Evolutionary conservation across 2,329 filamentous ascomycete genomes (phyloP).

Genomic region (Leptographium procerum): DNA sequence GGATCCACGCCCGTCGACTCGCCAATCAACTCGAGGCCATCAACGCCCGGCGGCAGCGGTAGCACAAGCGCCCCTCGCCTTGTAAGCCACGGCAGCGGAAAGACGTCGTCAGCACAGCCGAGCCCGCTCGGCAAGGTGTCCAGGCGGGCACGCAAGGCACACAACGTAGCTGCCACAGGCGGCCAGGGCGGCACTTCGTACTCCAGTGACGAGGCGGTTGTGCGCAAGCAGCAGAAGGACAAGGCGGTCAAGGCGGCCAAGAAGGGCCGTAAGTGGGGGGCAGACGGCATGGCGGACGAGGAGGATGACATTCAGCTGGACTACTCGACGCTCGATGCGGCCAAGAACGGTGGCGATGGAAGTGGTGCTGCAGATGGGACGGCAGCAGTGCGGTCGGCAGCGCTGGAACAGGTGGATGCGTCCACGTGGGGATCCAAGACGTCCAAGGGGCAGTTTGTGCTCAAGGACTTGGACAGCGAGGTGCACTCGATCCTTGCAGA

Average conservation of each 20-base stretch:
- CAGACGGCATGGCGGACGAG: conserved; percentile 77
- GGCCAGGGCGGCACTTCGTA: conserved; percentile 33
- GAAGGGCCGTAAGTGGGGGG: conserved; percentile 86
- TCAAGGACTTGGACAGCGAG: conserved; percentile 88
- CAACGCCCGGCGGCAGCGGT: conserved; percentile 48
- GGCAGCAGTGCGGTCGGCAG: conserved; percentile 31
- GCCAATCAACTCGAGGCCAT: conserved; percentile 67
- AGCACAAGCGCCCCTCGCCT: conserved; percentile 15
- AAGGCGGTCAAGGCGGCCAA: conserved; percentile 47
- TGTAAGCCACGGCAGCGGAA: conserved; percentile 20
- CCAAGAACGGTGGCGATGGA: conserved; percentile 41
- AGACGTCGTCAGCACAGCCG: conserved; percentile 52
- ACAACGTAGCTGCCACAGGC: conserved; percentile 52
- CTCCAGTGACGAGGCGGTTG: conserved; percentile 66
- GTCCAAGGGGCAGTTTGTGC: conserved; percentile 85
- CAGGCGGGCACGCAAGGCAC: conserved; percentile 59
- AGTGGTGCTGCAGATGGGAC: conserved; percentile 26
- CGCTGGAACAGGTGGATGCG: conserved; percentile 63
- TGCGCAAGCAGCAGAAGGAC: conserved; percentile 33
- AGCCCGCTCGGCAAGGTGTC: conserved; percentile 69
- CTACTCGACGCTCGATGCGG: conserved; percentile 61
- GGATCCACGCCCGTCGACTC: conserved; percentile 61
- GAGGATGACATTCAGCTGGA: conserved; percentile 75
- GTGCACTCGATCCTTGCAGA: conserved; percentile 79
- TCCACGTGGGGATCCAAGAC: conserved; percentile 78